Evolutionary conservation across 495 filamentous ascomycete genomes (phyloP).

Genomic region (Penicillium arizonense): DNA sequence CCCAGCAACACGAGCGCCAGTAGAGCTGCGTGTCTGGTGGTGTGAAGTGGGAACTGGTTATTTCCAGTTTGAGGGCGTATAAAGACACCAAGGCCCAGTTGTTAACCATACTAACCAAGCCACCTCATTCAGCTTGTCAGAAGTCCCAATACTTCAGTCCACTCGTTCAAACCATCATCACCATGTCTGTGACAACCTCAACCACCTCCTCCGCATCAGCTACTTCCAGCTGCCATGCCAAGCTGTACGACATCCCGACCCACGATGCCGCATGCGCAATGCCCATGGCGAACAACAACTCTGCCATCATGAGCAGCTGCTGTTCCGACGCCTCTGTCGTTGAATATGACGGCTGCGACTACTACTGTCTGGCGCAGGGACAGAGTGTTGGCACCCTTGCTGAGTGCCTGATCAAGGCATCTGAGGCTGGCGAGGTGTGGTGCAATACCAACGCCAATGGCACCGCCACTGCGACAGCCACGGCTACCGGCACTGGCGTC

Average conservation of each 20-base stretch:
- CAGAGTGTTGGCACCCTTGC: slow-evolving; percentile 34
- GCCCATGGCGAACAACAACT: slow-evolving; percentile 27
- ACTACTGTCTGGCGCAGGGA: slow-evolving; percentile 41
- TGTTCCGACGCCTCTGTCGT: slow-evolving; percentile 34
- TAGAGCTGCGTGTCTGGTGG: background rate
- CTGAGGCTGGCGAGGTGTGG: slow-evolving; percentile 30
- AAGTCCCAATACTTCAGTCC: background rate
- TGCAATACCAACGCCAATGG: slow-evolving; percentile 35
- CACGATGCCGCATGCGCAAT: slow-evolving; percentile 39
- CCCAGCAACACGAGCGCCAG: background rate
- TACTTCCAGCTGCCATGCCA: slow-evolving; percentile 25
- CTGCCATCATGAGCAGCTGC: slow-evolving; percentile 39
- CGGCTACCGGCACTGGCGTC: slow-evolving; percentile 24
- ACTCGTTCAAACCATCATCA: slow-evolving; percentile 6
- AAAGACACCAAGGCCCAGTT: background rate
- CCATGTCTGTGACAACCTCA: slow-evolving; percentile 19
- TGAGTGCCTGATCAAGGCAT: slow-evolving; percentile 35
- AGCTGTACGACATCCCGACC: slow-evolving; percentile 36
- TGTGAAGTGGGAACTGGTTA: background rate
- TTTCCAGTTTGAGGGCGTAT: background rate
- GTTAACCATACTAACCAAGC: background rate
- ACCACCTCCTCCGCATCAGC: slow-evolving; percentile 23
- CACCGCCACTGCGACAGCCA: slow-evolving; percentile 32
- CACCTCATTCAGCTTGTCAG: slow-evolving; percentile 8
- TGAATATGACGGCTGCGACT: slow-evolving; percentile 42